phyloP scores from a whole-genome alignment of 768 basidiomycete species.

The Termitomyces sp. region DNA sequence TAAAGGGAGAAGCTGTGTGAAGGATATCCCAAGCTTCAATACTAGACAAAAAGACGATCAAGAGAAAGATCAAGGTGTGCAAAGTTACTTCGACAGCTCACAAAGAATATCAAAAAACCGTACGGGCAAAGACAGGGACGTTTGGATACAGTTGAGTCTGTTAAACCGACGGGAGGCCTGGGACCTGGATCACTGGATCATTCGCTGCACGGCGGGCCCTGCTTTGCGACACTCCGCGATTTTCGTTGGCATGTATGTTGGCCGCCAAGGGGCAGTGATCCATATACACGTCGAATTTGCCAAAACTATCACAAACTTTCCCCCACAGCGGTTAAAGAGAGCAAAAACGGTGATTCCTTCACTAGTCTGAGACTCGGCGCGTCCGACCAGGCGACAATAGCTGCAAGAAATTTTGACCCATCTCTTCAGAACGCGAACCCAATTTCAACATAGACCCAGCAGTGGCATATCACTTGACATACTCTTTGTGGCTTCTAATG shows the following conservation, averaged over 20 bases:
- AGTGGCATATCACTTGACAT: slow-evolving; percentile 9
- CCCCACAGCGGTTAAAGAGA: slow-evolving; percentile 24
- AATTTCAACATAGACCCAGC: background rate
- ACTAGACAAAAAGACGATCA: background rate
- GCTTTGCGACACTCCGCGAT: background rate
- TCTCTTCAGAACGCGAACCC: slow-evolving; percentile 21
- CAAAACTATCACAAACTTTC: background rate
- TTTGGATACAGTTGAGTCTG: background rate
- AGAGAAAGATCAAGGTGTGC: no score
- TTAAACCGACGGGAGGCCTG: background rate
- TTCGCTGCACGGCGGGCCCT: background rate
- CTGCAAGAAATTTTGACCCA: slow-evolving; percentile 28
- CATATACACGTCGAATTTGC: background rate
- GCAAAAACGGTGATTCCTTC: slow-evolving; percentile 36
- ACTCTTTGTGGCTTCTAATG: slow-evolving; percentile 38
- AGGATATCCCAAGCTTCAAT: background rate
- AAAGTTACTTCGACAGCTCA: background rate
- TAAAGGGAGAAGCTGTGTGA: no score
- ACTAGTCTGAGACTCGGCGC: slow-evolving; percentile 29
- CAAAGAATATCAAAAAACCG: background rate
- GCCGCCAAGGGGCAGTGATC: background rate
- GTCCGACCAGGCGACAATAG: slow-evolving; percentile 25
- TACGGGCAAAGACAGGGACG: background rate
- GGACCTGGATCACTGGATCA: no score
- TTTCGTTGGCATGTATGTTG: background rate